Evolutionary conservation across 352 stramenopile genomes (phyloP).

Genomic region (Pythium coloratum): DNA sequence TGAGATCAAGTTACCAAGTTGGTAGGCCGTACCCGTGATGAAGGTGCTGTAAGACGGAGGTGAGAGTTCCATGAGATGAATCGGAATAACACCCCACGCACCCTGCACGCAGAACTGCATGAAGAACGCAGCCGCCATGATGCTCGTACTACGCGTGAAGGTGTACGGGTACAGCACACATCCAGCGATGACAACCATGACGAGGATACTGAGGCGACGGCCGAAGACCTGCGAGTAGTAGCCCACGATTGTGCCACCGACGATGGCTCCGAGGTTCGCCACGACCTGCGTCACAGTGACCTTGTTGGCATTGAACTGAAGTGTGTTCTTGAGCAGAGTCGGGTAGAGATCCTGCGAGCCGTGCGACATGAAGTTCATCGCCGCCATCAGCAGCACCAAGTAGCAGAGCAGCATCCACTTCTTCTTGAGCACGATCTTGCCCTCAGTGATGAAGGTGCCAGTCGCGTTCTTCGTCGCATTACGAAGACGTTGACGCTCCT

Average conservation of each 20-base stretch:
- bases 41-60: constrained; percentile 52
- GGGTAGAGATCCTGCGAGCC: constrained; percentile 53
- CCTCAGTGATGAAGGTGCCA: constrained; percentile 39
- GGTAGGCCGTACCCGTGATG: constrained; percentile 49
- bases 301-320: constrained; percentile 46
- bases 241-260: constrained; percentile 42
- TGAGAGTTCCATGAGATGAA: constrained; percentile 59
- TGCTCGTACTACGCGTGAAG: constrained; percentile 24
- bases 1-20: constrained; percentile 58
- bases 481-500: constrained; percentile 17
- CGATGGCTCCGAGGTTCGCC: constrained; percentile 50
- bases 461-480: constrained; percentile 30
- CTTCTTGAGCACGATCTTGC: constrained; percentile 40
- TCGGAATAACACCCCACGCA: constrained; percentile 59
- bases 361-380: constrained; percentile 52
- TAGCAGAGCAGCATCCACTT: constrained; percentile 49
- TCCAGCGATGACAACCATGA: constrained; percentile 32
- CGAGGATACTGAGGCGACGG: constrained; percentile 46
- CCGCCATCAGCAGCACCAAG: constrained; percentile 43
- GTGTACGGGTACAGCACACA: constrained; percentile 53
- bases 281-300: constrained; percentile 56
- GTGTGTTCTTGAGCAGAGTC: constrained; percentile 53
- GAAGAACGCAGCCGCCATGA: constrained; percentile 46
- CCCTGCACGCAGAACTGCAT: constrained; percentile 53
- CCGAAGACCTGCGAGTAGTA: constrained; percentile 63